Base-by-base conservation (phyloP, 2,329 filamentous ascomycete species). In the Chaetoscypha palmicola region DNA sequence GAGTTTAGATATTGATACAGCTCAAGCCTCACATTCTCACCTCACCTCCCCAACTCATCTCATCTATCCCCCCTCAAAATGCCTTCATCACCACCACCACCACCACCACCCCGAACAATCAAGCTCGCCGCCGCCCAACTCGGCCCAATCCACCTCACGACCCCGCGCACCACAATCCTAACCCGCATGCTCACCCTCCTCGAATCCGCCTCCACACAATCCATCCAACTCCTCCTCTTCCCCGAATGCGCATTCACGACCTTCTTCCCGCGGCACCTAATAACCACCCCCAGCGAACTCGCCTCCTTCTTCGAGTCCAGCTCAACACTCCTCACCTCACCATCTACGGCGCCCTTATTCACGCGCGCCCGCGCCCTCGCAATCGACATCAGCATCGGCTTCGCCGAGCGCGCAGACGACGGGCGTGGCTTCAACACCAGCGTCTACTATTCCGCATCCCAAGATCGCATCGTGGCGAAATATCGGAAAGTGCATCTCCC, bases 401-500 rank as follows among this genome's bases (percentile, higher is more conserved):
- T 72, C 52, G 74, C 69, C 0, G 74, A 77, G 53, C 63, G 68
- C 2, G 66, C 68, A 22, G 43, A 57, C 23, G 60, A 67, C 2
- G 71, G 70, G 20, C 63, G 58, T 4, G 63, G 71, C 35, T 77
- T 70, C 57, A 77, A 77, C 56, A 69, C 68, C 3, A 62, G 60
- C 34, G 60, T 76, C 11, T 77, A 76, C 53, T 77, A 68, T 57
- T 73, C 70, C 2, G 68, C 67, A 1, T 58, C 58, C 4, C 54
- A 60, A 22, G 63, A 61, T 14, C 54, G 62, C 34, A 64, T 74
- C 5, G 54, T 77, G 17, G 64, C 63, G 22, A 77, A 75, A 52
- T 77, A 77, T 53, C 66, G 73, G 47, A 77, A 77, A 56, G 64
- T 76, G 2, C 74, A 77, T 51, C 61, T 77, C 2, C 74, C 74